These are phyloP conservation scores for Penicillium soppii DNA, from an alignment of 495 filamentous ascomycete genomes.

Conservation along the genomic window DNA sequence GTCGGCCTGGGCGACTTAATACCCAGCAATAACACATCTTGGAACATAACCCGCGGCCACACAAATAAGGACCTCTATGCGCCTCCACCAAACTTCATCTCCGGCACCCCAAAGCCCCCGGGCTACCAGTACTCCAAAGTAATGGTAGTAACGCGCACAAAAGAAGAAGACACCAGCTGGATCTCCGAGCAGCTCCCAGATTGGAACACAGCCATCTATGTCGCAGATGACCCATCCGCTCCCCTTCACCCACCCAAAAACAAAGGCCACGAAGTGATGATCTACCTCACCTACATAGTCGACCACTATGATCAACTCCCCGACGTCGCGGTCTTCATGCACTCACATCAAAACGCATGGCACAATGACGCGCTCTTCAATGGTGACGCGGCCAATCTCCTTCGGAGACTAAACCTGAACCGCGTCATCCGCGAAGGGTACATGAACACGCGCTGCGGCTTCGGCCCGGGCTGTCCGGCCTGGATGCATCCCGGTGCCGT, in stretches of 20 bases:
- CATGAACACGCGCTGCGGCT: constrained; percentile 64
- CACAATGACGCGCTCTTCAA: constrained; percentile 59
- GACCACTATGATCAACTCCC: constrained; percentile 69
- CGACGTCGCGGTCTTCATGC: constrained; percentile 69
- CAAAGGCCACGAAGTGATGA: constrained; percentile 77
- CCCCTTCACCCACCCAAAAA: constrained; percentile 65
- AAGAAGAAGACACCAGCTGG: constrained; percentile 60
- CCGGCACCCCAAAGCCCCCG: constrained; percentile 42
- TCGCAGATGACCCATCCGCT: constrained; percentile 60
- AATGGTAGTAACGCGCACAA: constrained; percentile 59
- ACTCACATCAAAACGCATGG: constrained; percentile 65
- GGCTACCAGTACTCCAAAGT: constrained; percentile 47
- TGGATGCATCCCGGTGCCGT: constrained; percentile 62
- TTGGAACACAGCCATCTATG: constrained; percentile 61
- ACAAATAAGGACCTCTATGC: constrained; percentile 26
- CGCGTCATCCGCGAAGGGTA: constrained; percentile 58
- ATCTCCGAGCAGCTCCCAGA: constrained; percentile 55
- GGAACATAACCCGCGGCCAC: constrained; percentile 25
- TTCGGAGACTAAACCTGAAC: constrained; percentile 51
- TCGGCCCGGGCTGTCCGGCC: constrained; percentile 61
- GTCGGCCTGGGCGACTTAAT: constrained; percentile 38
- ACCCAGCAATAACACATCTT: constrained; percentile 15
- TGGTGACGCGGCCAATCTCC: constrained; percentile 51
- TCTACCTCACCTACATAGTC: constrained; percentile 71
- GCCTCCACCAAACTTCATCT: constrained; percentile 33